A percentile compares a stretch with the other conserved stretches of the same genome.
These are phyloP conservation scores for Sclerotinia borealis DNA, from an alignment of 2,329 filamentous ascomycete genomes.

Conservation along the genomic window DNA sequence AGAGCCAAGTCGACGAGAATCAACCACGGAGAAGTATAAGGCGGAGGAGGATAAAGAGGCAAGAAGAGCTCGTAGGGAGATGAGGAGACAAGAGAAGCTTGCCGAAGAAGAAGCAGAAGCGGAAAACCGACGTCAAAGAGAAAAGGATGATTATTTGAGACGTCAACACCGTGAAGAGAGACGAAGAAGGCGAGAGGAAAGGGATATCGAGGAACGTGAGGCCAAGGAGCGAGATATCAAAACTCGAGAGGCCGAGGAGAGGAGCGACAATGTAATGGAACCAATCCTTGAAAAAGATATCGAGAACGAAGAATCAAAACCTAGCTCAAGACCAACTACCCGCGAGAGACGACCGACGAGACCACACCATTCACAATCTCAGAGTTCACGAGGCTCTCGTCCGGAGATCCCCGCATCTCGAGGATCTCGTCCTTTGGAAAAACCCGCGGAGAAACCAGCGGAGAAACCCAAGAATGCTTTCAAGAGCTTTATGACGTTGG, in stretches of 20 bases:
- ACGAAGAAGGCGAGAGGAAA: slow-evolving; percentile 1
- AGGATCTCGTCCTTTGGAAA: background rate
- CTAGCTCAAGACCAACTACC: background rate
- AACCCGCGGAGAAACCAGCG: background rate
- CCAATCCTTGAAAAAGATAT: background rate
- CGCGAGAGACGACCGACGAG: slow-evolving; percentile 4
- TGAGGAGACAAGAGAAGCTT: slow-evolving; percentile 16
- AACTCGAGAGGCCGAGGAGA: background rate
- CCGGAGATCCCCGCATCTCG: background rate
- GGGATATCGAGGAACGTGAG: background rate
- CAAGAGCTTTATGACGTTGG: slow-evolving; percentile 8
- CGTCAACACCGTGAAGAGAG: slow-evolving; percentile 1
- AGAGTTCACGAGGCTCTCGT: slow-evolving; percentile 4
- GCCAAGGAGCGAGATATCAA: background rate
- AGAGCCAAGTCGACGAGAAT: slow-evolving; percentile 13
- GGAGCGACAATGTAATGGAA: background rate
- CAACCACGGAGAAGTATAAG: slow-evolving; percentile 17
- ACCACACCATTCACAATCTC: background rate
- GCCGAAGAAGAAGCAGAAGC: slow-evolving; percentile 6
- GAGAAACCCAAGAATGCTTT: slow-evolving; percentile 12
- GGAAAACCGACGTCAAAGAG: background rate
- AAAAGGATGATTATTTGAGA: slow-evolving; percentile 8
- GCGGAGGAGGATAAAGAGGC: slow-evolving; percentile 26
- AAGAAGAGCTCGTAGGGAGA: slow-evolving; percentile 21
- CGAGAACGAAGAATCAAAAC: background rate